Percentiles rank a stretch among this genome's conserved stretches.
Conservation (phyloP, 2,329 filamentous ascomycete genomes). For the Lachnellula occidentalis region DNA sequence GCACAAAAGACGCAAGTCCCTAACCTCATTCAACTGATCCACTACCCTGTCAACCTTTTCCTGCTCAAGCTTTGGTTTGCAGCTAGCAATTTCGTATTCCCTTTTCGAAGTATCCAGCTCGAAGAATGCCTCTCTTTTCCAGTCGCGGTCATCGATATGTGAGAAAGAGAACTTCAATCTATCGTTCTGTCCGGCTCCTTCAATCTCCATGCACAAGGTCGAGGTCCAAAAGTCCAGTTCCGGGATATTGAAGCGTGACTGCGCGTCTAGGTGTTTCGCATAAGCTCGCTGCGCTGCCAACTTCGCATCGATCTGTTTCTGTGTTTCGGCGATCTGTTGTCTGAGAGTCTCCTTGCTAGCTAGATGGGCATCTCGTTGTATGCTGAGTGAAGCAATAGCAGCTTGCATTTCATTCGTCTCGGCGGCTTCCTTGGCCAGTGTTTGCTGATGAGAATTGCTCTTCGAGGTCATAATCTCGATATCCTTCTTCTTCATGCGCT, state of each 20-base stretch:
- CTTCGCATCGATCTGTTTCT: slow-evolving; percentile 63
- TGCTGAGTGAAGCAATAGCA: slow-evolving; percentile 52
- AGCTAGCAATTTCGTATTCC: slow-evolving; percentile 80
- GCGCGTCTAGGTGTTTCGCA: slow-evolving; percentile 70
- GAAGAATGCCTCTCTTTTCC: slow-evolving; percentile 89
- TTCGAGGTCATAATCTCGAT: slow-evolving; percentile 78
- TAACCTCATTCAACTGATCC: slow-evolving; percentile 74
- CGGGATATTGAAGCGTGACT: slow-evolving; percentile 82
- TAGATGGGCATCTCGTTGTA: slow-evolving; percentile 56
- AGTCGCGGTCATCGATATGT: slow-evolving; percentile 79
- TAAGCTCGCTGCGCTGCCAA: slow-evolving; percentile 68
- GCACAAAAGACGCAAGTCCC: slow-evolving; percentile 65
- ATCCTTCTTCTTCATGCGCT: slow-evolving; percentile 81
- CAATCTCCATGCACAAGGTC: slow-evolving; percentile 81
- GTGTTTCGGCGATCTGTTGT: slow-evolving; percentile 60
- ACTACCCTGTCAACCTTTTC: slow-evolving; percentile 73
- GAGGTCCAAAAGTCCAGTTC: slow-evolving; percentile 96
- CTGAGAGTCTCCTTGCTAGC: slow-evolving; percentile 51
- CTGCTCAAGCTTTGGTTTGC: slow-evolving; percentile 73
- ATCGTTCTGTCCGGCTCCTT: slow-evolving; percentile 80
- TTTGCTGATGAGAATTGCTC: slow-evolving; percentile 64
- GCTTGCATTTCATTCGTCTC: slow-evolving; percentile 71
- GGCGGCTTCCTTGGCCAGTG: slow-evolving; percentile 68
- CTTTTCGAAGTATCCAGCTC: slow-evolving; percentile 76
- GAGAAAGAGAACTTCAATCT: slow-evolving; percentile 85